Percentiles rank a stretch among this genome's conserved stretches.
phyloP scores from a whole-genome alignment of 208 protist species.

The Trypanosoma boissoni region DNA sequence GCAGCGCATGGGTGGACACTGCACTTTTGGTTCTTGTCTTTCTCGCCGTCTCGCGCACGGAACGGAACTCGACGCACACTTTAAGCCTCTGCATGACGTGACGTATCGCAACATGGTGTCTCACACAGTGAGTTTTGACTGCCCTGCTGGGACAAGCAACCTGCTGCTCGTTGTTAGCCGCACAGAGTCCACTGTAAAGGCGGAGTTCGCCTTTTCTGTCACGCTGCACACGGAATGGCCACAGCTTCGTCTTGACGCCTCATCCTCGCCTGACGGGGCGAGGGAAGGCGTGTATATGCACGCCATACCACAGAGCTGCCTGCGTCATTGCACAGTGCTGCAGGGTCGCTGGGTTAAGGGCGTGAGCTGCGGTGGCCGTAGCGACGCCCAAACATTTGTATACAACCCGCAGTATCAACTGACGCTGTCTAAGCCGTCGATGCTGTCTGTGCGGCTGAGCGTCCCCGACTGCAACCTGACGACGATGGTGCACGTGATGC shows the following conservation, averaged over 20 bases:
- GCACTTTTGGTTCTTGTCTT: conserved; percentile 67
- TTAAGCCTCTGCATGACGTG: conserved; percentile 61
- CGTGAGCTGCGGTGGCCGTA: conserved; percentile 69
- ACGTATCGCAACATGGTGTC: conserved; percentile 55
- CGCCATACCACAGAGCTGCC: conserved; percentile 47
- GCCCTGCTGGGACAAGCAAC: conserved; percentile 61
- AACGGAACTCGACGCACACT: conserved; percentile 44
- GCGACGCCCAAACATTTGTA: conserved; percentile 52
- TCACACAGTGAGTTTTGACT: conserved; percentile 80
- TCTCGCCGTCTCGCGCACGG: conserved; percentile 60
- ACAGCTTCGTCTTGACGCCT: conserved; percentile 38
- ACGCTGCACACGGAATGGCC: conserved; percentile 80
- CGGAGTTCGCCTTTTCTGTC: conserved; percentile 72
- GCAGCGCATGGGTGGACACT: conserved; percentile 53
- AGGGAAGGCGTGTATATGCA: conserved; percentile 74
- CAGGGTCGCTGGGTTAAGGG: conserved; percentile 64
- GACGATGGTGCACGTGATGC: conserved; percentile 25
- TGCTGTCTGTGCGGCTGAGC: conserved; percentile 43
- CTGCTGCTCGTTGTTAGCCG: conserved; percentile 67
- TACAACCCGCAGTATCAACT: conserved; percentile 70
- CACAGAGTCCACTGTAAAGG: conserved; percentile 33
- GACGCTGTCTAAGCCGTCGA: conserved; percentile 41
- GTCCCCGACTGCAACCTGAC: conserved; percentile 11
- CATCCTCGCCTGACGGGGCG: conserved; percentile 12
- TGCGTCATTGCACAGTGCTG: conserved; percentile 39